Percentiles rank a stretch among this genome's conserved stretches.
Evolutionary conservation across 2,329 filamentous ascomycete species (phyloP).

Genomic region (Fusarium veterinarium): DNA sequence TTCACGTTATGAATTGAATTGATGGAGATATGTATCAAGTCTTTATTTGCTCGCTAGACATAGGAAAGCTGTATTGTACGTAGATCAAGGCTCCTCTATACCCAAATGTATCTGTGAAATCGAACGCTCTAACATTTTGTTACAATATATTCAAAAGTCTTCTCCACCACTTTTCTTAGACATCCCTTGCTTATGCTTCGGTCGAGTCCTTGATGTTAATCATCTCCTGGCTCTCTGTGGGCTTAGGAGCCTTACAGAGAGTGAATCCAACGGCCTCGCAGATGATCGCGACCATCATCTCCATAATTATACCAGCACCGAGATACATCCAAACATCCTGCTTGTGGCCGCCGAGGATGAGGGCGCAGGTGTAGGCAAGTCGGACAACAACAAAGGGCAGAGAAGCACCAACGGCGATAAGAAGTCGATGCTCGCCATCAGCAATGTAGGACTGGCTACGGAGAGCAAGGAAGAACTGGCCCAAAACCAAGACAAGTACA

Average conservation of each 20-base stretch:
- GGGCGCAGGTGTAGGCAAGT: slow-evolving; percentile 46
- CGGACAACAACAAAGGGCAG: slow-evolving; percentile 51
- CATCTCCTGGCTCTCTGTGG: slow-evolving; percentile 13
- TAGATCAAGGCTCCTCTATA: not conserved
- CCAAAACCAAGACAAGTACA: slow-evolving; percentile 55
- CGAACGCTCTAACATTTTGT: not conserved
- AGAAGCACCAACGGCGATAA: slow-evolving; percentile 55
- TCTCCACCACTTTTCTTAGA: not conserved
- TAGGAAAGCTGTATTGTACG: not conserved
- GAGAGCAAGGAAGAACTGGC: slow-evolving; percentile 54
- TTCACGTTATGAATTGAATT: slow-evolving; percentile 11
- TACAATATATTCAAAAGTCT: not conserved
- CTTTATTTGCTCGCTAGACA: slow-evolving; percentile 11
- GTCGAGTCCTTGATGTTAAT: not conserved
- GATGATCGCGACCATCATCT: slow-evolving; percentile 49
- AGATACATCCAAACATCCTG: slow-evolving; percentile 48
- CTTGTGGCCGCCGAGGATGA: slow-evolving; percentile 45
- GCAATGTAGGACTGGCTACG: slow-evolving; percentile 54
- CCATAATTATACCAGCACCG: slow-evolving; percentile 49
- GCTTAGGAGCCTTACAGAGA: slow-evolving; percentile 39
- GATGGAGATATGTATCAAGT: slow-evolving; percentile 18
- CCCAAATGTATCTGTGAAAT: not conserved
- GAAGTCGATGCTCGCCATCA: slow-evolving; percentile 66
- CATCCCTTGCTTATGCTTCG: not conserved
- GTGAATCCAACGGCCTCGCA: slow-evolving; percentile 48